Percentiles rank a stretch among this genome's conserved stretches.
These are phyloP conservation scores for Cymbidium sinense DNA, from an alignment of 106 monocot species.

Conservation along the genomic window DNA sequence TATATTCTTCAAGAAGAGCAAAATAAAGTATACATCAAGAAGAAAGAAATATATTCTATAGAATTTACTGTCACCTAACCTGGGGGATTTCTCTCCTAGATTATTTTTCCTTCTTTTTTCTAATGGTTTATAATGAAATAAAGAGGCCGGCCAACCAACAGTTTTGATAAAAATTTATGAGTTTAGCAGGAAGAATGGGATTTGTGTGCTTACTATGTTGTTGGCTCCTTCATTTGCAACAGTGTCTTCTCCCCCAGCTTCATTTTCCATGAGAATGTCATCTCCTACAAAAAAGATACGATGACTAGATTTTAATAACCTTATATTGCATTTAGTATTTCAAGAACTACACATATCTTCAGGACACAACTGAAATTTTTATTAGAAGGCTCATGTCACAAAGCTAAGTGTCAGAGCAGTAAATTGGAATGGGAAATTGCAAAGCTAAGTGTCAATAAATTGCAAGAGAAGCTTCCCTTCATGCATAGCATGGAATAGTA, in stretches of 20 bases:
- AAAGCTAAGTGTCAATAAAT: too few relatives aligned
- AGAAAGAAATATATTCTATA: too few relatives aligned
- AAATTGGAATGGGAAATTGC: too few relatives aligned
- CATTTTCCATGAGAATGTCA: not conserved
- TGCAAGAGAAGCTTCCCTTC: too few relatives aligned
- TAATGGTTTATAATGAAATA: not conserved
- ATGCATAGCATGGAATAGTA: too few relatives aligned
- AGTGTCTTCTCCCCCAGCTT: not conserved
- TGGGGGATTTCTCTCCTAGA: not conserved
- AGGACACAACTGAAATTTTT: not conserved
- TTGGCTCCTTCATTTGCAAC: not conserved
- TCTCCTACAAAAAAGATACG: constrained; percentile 1
- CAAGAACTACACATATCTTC: not conserved
- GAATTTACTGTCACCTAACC: too few relatives aligned
- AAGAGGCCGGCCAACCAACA: not conserved
- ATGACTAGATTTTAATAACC: not conserved
- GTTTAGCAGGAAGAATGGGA: not conserved
- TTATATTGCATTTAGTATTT: not conserved
- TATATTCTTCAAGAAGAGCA: not conserved
- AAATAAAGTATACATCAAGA: too few relatives aligned
- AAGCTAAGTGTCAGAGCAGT: too few relatives aligned
- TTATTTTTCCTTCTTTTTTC: not conserved
- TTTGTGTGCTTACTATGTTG: not conserved
- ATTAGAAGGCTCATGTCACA: not conserved
- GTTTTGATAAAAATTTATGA: not conserved